A percentile compares a stretch with the other conserved stretches of the same genome.
phyloP scores from a whole-genome alignment of 345 rosid species.

The Gossypium ekmanianum region DNA sequence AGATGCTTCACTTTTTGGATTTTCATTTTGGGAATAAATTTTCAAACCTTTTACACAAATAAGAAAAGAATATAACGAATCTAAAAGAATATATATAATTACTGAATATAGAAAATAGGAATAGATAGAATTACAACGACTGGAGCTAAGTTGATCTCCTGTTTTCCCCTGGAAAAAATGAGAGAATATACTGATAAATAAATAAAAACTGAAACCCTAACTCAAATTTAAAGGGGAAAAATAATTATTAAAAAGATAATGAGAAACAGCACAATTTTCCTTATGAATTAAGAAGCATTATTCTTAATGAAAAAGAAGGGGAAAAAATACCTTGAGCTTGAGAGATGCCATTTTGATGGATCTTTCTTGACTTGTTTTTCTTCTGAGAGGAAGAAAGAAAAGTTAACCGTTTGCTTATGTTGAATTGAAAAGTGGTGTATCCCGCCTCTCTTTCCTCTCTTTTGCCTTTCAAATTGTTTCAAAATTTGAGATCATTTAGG shows the following conservation, averaged over 20 bases:
- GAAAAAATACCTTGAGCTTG: not conserved
- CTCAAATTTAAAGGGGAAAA: not conserved
- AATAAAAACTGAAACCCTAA: conserved; percentile 7
- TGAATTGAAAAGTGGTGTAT: not conserved
- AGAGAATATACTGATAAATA: not conserved
- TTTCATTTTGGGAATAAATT: conserved; percentile 41
- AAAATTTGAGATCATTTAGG: not conserved
- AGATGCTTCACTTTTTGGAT: conserved; percentile 31
- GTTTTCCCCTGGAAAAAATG: conserved; percentile 7
- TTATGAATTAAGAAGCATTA: not conserved
- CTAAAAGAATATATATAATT: not conserved
- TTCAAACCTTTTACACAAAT: conserved; percentile 32
- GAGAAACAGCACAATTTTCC: no score
- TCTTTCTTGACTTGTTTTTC: not conserved
- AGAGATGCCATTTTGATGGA: conserved; percentile 5
- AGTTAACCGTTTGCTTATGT: conserved; percentile 2
- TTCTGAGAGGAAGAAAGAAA: not conserved
- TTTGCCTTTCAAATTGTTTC: conserved; percentile 1
- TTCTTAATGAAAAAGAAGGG: not conserved
- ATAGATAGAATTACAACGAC: not conserved
- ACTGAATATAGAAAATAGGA: not conserved
- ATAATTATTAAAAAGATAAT: not conserved
- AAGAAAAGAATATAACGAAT: not conserved
- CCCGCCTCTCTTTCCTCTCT: conserved; percentile 1
- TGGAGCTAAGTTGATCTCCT: not conserved